Evolutionary conservation across 371 early-diverging fungal genomes (phyloP).

Genomic region (Fennellomyces sp.): DNA sequence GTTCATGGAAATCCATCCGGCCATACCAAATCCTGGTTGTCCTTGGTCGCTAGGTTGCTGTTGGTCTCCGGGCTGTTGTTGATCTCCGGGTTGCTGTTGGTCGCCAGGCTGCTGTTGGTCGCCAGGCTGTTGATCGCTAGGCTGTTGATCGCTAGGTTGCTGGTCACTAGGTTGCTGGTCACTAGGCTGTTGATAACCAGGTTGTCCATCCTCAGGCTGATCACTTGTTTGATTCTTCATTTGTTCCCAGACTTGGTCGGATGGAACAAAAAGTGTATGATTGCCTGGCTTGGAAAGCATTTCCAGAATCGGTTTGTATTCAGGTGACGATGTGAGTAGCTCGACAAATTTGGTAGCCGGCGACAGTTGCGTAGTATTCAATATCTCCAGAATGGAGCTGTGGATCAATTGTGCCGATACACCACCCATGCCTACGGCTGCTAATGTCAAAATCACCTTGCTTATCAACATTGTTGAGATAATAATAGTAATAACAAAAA

Average conservation of each 20-base stretch:
- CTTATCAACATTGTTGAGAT: constrained; percentile 1
- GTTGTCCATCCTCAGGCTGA: not conserved
- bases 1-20: no score
- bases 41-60: no score
- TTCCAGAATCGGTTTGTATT: constrained; percentile 27
- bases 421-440: constrained; percentile 5
- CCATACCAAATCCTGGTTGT: no score
- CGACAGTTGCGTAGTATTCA: constrained; percentile 34
- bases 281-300: constrained; percentile 29
- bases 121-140: not conserved
- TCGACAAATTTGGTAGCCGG: constrained; percentile 32
- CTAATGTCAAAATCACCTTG: not conserved
- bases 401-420: constrained; percentile 13
- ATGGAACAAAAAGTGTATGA: constrained; percentile 37
- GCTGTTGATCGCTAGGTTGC: not conserved
- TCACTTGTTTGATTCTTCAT: not conserved
- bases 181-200: no score
- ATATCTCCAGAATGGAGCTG: constrained; percentile 24
- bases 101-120: not conserved
- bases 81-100: not conserved
- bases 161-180: no score
- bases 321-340: constrained; percentile 28
- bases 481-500: not conserved
- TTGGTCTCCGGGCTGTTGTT: not conserved
- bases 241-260: constrained; percentile 19